A percentile compares a stretch with the other conserved stretches of the same genome.
Evolutionary conservation across 495 filamentous ascomycete species (phyloP).

Genomic region (Xeromyces bisporus): DNA sequence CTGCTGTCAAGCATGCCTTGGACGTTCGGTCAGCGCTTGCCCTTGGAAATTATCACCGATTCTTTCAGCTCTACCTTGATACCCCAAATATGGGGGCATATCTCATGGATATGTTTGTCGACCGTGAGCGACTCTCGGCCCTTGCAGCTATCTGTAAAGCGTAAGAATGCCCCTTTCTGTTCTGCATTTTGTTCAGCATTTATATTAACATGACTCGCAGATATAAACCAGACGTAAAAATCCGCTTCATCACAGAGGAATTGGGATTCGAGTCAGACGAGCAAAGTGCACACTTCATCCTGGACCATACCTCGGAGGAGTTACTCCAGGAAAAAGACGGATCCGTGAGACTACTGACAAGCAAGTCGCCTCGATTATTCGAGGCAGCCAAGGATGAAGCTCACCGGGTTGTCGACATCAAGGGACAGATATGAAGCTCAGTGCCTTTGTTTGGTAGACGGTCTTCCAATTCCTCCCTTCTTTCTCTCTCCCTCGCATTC

Average conservation of each 20-base stretch:
- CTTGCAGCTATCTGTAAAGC: slow-evolving; percentile 81
- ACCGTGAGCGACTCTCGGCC: slow-evolving; percentile 79
- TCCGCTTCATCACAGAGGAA: slow-evolving; percentile 88
- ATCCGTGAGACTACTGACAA: slow-evolving; percentile 53
- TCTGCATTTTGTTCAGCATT: background rate
- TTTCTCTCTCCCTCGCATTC: background rate
- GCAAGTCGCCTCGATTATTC: slow-evolving; percentile 56
- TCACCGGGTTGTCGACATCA: slow-evolving; percentile 81
- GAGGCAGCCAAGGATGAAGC: slow-evolving; percentile 53
- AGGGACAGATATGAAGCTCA: slow-evolving; percentile 69
- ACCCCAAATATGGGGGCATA: slow-evolving; percentile 96
- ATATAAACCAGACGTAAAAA: slow-evolving; percentile 75
- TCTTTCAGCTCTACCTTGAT: slow-evolving; percentile 87
- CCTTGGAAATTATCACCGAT: slow-evolving; percentile 88
- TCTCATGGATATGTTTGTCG: slow-evolving; percentile 97
- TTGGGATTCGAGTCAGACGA: slow-evolving; percentile 87
- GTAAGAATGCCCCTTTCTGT: slow-evolving; percentile 34
- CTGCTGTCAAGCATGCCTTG: slow-evolving; percentile 76
- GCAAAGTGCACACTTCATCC: slow-evolving; percentile 77
- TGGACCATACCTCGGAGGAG: slow-evolving; percentile 53
- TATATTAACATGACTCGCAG: slow-evolving; percentile 34
- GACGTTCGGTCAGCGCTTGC: slow-evolving; percentile 82
- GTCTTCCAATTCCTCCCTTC: too few relatives aligned
- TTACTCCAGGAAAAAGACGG: slow-evolving; percentile 66
- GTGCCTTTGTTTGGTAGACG: background rate